phyloP scores from a whole-genome alignment of 1,284 basidiomycete species.

The Fereydounia khargensis region DNA sequence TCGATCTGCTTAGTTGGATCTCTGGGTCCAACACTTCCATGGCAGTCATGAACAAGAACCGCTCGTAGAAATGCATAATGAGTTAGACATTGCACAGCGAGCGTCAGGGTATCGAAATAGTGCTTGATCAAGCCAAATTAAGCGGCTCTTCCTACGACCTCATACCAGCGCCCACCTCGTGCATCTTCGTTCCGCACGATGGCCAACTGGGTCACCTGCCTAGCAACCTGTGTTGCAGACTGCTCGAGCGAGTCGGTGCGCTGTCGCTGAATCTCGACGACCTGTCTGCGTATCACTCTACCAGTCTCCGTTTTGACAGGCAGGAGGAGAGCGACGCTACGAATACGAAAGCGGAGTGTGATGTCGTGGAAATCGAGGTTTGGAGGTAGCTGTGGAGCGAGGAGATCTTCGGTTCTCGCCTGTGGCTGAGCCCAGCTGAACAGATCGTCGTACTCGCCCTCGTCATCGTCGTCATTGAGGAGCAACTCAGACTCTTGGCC shows the following conservation, averaged over 20 bases:
- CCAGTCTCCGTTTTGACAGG: not conserved
- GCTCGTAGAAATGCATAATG: not conserved
- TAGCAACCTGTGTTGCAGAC: slow-evolving; percentile 18
- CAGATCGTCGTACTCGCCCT: slow-evolving; percentile 22
- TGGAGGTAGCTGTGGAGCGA: not conserved
- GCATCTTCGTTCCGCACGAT: slow-evolving; percentile 14
- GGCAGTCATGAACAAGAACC: slow-evolving; percentile 14
- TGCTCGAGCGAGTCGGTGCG: slow-evolving; percentile 15
- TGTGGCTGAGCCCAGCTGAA: slow-evolving; percentile 33
- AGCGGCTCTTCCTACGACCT: slow-evolving; percentile 15
- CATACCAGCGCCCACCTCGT: slow-evolving; percentile 13
- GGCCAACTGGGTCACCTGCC: slow-evolving; percentile 5
- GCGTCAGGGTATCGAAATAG: too few species aligned
- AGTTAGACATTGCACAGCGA: too few species aligned
- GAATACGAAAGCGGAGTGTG: not conserved
- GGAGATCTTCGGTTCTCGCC: slow-evolving; percentile 18
- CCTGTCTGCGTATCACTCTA: slow-evolving; percentile 12
- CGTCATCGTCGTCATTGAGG: slow-evolving; percentile 29
- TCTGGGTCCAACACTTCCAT: slow-evolving; percentile 22
- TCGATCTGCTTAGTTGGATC: slow-evolving; percentile 22
- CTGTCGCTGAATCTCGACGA: slow-evolving; percentile 4
- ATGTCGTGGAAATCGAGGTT: not conserved
- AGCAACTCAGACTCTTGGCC: slow-evolving; percentile 11
- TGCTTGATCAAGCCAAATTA: too few species aligned
- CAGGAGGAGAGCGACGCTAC: not conserved